Base-by-base conservation (phyloP, 2,329 filamentous ascomycete species). In the Helotiales sp. region DNA sequence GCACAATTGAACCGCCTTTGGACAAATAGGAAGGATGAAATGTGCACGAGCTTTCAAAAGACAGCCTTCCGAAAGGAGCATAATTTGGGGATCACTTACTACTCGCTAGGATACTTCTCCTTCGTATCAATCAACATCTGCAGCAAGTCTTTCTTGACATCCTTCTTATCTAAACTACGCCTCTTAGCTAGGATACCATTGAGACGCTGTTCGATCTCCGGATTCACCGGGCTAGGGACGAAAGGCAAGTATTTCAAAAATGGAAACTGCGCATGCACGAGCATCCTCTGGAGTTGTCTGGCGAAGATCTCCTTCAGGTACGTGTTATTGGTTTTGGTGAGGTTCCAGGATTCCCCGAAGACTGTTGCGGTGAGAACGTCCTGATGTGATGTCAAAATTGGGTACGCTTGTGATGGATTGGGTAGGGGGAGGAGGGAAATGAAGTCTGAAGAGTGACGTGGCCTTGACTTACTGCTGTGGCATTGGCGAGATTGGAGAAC, bases 101-200 rank as follows among this genome's bases (percentile, higher is more conserved):
- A 52, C 5, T 52, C 49, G 3, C 17, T 52, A 1, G 49, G 49
- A 52, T 52, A 52, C 49, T 52, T 52, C 24, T 52, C 50, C 43
- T 71, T 64, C 8, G 63, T 64, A 50, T 72, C 69, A 15, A 72
- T 50, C 30, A 72, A 68, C 13, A 71, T 69, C 45, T 71, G 71
- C 7, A 70, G 54, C 0, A 71, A 52, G 64, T 72, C 69, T n/a
- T 66, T 66, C 24, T 67, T 62, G 17, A 20, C 22, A 6, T 57
- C 28, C 17, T 34, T 45, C 24, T 67, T 60, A 30, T 22, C 49
- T 15, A 52, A 28, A 13, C 50, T 30, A n/a, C 67, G 52, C 22
- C 69, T 58, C 13, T 64, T 65, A 7, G 65, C 49, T 7, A 70
- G 57, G 8, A 70, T 68, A 10, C 30, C 43, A 28, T 66, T 63